Evolutionary conservation across 495 filamentous ascomycete species (phyloP), one percentile per base, ranked within the genome.

Genomic region (Recurvomyces mirabilis): DNA sequence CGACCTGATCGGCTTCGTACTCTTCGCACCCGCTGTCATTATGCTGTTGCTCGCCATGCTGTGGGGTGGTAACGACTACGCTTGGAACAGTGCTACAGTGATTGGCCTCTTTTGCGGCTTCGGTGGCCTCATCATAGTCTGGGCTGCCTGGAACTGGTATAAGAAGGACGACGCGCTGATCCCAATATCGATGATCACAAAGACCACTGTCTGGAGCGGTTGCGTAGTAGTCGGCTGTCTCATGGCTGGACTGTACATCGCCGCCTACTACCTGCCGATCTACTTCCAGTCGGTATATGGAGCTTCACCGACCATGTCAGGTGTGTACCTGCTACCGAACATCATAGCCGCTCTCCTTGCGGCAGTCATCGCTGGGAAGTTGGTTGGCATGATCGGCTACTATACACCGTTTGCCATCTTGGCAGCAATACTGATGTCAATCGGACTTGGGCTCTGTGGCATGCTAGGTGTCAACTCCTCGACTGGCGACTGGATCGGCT

Each of bases 31-130:
- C 0, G 64, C 65, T 0, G 52, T 60, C 5, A 63, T 74, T 22
- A 65, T 67, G 59, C 51, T 75, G 5, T 58, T 76, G 1, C 60
- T 78, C 2, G 74, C 72, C 0, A 57, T 78, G 1, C 57, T 74
- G 39, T 72, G 57, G 29, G 67, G 65, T 20, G 68, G 61, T 23
- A 40, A 40, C n/a, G 9, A 20, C 21, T 40, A 63, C 29, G 38
- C 60, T 10, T 78, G 74, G 74, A 54, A 58, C 25, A 68, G 62
- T 37, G 43, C 67, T 0, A 61, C 49, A 0, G 60, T 74, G 21
- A 69, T 72, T 28, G 70, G 68, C 1, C 47, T 75, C 6, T 71
- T 78, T 35, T 68, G 65, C 46, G 76, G 76, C 21, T 51, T 68
- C 1, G 67, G 48, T 1, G 68, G 45, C 2, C 65, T 61, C 0